Conservation (phyloP, 2,329 filamentous ascomycete species). For the Stemphylium lycopersici region DNA sequence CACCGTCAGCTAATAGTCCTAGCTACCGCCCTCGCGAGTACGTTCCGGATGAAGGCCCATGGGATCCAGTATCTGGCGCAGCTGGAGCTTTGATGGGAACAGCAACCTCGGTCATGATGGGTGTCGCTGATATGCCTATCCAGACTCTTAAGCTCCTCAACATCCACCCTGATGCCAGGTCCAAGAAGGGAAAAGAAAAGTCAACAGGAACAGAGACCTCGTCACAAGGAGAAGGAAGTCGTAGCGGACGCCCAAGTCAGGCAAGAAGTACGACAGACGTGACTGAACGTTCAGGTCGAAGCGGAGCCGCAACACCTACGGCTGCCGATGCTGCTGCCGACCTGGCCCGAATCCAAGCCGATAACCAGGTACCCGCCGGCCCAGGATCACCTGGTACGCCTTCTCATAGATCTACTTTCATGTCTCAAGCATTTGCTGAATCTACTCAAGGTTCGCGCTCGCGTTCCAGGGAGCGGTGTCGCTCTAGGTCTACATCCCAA, state of each 20-base stretch:
- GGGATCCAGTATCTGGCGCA: slow-evolving; percentile 56
- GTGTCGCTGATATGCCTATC: slow-evolving; percentile 73
- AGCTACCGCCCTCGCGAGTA: slow-evolving; percentile 49
- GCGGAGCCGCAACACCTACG: slow-evolving; percentile 28
- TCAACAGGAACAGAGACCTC: slow-evolving; percentile 14
- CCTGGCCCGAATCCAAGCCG: slow-evolving; percentile 12
- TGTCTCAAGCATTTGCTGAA: slow-evolving; percentile 42
- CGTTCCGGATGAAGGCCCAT: slow-evolving; percentile 48
- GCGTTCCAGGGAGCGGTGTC: slow-evolving; percentile 28
- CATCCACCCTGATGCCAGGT: slow-evolving; percentile 50
- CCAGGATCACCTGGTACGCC: slow-evolving; percentile 28
- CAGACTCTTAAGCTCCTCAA: slow-evolving; percentile 59
- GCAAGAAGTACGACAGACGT: slow-evolving; percentile 22
- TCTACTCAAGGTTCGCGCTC: slow-evolving; percentile 39
- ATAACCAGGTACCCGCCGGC: slow-evolving; percentile 13
- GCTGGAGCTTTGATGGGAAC: slow-evolving; percentile 81
- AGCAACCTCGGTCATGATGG: slow-evolving; percentile 80
- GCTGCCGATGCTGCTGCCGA: slow-evolving; percentile 16
- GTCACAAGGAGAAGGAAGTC: slow-evolving; percentile 22
- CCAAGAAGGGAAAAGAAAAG: slow-evolving; percentile 38
- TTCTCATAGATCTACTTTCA: slow-evolving; percentile 36
- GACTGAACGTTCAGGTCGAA: slow-evolving; percentile 22
- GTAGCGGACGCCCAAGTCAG: slow-evolving; percentile 16
- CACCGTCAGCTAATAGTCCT: slow-evolving; percentile 12
- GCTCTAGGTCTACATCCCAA: slow-evolving; percentile 9